Conservation (phyloP, 768 basidiomycete species). For the Termitomyces sp. region DNA sequence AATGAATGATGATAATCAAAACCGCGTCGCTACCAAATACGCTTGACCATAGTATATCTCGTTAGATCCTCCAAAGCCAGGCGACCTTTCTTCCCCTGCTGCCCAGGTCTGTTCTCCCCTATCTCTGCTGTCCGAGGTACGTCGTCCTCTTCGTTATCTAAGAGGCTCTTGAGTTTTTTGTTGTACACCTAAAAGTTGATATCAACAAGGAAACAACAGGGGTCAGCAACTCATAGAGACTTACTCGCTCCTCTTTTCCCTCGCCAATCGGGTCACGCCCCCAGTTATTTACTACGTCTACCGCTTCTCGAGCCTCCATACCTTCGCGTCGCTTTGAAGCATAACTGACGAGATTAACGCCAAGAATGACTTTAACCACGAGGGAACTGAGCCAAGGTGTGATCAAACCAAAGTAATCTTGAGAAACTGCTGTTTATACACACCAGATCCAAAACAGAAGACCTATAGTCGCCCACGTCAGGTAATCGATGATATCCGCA, state of each 20-base stretch:
- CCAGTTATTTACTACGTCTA: conserved; percentile 79
- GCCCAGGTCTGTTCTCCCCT: conserved; percentile 50
- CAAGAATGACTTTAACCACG: conserved; percentile 88
- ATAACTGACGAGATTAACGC: conserved; percentile 81
- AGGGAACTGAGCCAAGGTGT: conserved; percentile 50
- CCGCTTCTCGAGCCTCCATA: conserved; percentile 70
- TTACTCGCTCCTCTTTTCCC: conserved; percentile 76
- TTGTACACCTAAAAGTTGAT: conserved; percentile 61
- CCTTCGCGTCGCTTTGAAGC: conserved; percentile 68
- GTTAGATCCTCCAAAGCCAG: conserved; percentile 85
- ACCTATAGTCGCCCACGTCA: conserved; percentile 62
- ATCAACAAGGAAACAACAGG: neutral
- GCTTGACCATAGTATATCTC: conserved; percentile 93
- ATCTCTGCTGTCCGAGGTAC: conserved; percentile 63
- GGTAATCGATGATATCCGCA: conserved; percentile 44
- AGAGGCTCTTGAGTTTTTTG: conserved; percentile 65
- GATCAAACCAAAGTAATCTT: neutral
- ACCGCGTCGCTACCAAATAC: conserved; percentile 55
- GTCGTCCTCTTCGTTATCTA: conserved; percentile 68
- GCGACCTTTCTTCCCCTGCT: conserved; percentile 45
- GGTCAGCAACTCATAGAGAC: conserved; percentile 8
- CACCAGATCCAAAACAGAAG: conserved; percentile 83
- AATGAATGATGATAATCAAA: neutral
- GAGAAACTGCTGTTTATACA: conserved; percentile 6
- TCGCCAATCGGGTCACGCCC: conserved; percentile 91